Evolutionary conservation across 2,329 filamentous ascomycete species (phyloP).

Genomic region (Westerdykella ornata): DNA sequence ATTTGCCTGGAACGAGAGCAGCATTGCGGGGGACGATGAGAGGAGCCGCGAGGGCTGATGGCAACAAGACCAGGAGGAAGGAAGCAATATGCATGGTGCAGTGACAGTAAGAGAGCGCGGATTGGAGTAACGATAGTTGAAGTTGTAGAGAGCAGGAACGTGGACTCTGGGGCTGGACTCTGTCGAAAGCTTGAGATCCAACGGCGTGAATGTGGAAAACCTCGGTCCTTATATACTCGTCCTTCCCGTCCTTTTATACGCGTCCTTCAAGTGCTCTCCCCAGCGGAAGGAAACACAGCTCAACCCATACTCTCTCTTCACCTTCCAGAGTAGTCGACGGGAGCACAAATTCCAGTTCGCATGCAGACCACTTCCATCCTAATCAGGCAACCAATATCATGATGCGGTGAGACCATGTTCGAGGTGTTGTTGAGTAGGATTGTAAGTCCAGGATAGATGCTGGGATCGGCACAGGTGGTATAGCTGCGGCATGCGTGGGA

Average conservation of each 20-base stretch:
- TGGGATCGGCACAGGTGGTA: conserved; percentile 8
- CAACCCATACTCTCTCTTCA: background rate
- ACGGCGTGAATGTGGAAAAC: background rate
- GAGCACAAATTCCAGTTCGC: conserved; percentile 6
- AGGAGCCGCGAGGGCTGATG: conserved; percentile 35
- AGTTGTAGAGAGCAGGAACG: background rate
- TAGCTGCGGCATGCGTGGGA: conserved; percentile 3
- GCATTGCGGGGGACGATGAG: conserved; percentile 29
- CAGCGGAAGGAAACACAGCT: too few relatives aligned
- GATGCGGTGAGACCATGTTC: conserved; percentile 15
- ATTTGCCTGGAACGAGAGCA: conserved; percentile 34
- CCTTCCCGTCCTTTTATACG: too few relatives aligned
- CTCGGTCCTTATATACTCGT: too few relatives aligned
- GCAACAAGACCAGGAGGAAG: conserved; percentile 29
- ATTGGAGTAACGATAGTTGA: conserved; percentile 1
- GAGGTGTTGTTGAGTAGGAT: conserved; percentile 10
- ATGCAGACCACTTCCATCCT: conserved; percentile 9
- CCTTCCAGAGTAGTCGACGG: conserved; percentile 12
- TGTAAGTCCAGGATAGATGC: conserved; percentile 5
- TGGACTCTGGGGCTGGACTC: too few relatives aligned
- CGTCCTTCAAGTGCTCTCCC: too few relatives aligned
- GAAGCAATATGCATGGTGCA: conserved; percentile 29
- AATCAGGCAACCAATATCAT: conserved; percentile 9
- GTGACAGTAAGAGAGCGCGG: background rate
- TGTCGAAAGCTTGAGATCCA: background rate